Evolutionary conservation across 1,139 yeast genomes (phyloP).

Genomic region (Pichia norvegensis): DNA sequence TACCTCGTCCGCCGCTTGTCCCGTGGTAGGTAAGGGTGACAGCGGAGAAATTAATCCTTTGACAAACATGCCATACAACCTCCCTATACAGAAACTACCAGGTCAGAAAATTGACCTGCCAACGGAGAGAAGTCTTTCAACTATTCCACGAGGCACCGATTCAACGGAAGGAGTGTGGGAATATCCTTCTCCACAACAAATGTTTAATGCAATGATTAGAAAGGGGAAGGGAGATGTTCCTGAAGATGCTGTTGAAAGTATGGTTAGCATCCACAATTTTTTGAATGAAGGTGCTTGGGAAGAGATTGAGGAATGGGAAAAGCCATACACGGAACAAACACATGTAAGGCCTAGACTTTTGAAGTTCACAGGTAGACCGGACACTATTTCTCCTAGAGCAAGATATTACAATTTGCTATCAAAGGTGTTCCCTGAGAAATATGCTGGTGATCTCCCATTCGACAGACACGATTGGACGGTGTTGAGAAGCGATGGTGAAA

Average conservation of each 20-base stretch:
- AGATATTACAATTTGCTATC: conserved; percentile 59
- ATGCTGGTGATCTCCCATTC: conserved; percentile 79
- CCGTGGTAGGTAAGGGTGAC: conserved; percentile 21
- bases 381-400: conserved; percentile 86
- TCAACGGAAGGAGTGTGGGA: conserved; percentile 80
- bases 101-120: conserved; percentile 77
- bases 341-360: conserved; percentile 65
- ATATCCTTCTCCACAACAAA: conserved; percentile 97
- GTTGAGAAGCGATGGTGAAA: conserved; percentile 46
- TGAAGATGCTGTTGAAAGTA: conserved; percentile 91
- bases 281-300: conserved; percentile 98
- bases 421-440: conserved; percentile 61
- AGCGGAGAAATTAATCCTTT: conserved; percentile 54
- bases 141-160: conserved; percentile 79
- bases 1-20: conserved; percentile 27
- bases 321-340: conserved; percentile 42
- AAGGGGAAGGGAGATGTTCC: conserved; percentile 86
- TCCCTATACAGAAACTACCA: conserved; percentile 62
- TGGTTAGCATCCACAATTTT: conserved; percentile 97
- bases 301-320: conserved; percentile 89
- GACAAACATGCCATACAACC: conserved; percentile 79
- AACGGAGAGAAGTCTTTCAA: conserved; percentile 72
- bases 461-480: conserved; percentile 99
- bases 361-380: conserved; percentile 88
- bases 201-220: conserved; percentile 94